phyloP scores from a whole-genome alignment of 257 asterid genomes.

The Nicotiana sylvestris region DNA sequence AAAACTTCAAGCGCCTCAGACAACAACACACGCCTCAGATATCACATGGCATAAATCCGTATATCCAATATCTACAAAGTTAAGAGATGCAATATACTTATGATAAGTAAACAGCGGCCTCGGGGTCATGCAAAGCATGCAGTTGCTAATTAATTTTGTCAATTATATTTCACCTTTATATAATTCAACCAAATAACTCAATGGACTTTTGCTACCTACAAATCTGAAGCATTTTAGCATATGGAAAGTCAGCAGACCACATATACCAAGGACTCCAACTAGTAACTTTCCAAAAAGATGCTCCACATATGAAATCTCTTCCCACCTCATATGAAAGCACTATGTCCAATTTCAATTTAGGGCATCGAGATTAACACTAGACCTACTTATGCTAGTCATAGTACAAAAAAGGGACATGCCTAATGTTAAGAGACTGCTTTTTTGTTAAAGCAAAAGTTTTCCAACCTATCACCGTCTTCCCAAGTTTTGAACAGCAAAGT shows the following conservation, averaged over 20 bases:
- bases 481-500: neutral
- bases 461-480: neutral
- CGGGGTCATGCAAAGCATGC: neutral
- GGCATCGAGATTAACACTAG: neutral
- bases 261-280: neutral
- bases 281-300: neutral
- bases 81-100: neutral
- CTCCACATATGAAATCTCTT: neutral
- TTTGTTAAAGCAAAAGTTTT: neutral
- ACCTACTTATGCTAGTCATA: neutral
- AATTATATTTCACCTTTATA: slow-evolving; percentile 4
- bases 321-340: neutral
- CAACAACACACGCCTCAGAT: neutral
- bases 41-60: neutral
- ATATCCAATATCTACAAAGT: neutral
- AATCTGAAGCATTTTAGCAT: neutral
- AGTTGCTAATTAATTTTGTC: neutral
- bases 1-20: neutral
- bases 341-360: neutral
- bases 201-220: neutral
- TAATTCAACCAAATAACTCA: neutral
- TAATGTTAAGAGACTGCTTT: neutral
- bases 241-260: neutral
- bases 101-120: neutral
- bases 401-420: neutral